Evolutionary conservation across 768 basidiomycete species (phyloP).

Genomic region (Cantharellus anzutake): DNA sequence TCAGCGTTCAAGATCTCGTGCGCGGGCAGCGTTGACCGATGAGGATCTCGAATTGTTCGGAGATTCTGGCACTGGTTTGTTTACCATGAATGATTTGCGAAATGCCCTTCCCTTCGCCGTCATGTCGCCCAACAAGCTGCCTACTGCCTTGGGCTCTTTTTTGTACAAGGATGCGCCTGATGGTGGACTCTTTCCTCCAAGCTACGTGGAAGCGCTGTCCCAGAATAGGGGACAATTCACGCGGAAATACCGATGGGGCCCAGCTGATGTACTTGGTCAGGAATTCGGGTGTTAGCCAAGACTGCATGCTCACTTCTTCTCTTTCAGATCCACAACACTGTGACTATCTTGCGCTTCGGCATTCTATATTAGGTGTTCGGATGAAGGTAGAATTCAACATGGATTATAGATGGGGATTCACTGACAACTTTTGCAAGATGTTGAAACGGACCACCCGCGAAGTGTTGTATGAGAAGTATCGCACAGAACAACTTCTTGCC

Average conservation of each 20-base stretch:
- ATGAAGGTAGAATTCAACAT: conserved; percentile 40
- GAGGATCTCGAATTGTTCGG: conserved; percentile 8
- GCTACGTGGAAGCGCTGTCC: neutral
- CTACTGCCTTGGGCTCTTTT: neutral
- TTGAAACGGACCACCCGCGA: conserved; percentile 72
- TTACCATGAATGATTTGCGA: conserved; percentile 27
- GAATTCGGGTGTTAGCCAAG: too few species aligned
- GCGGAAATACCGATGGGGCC: conserved; percentile 76
- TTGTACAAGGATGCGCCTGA: neutral
- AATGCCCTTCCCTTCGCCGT: conserved; percentile 27
- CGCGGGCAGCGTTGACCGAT: conserved; percentile 6
- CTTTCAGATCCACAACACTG: conserved; percentile 50
- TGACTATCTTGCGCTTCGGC: conserved; percentile 72
- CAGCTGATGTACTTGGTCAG: conserved; percentile 47
- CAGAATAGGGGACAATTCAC: conserved; percentile 51
- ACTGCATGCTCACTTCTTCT: neutral
- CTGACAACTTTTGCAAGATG: conserved; percentile 26
- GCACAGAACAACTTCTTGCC: conserved; percentile 79
- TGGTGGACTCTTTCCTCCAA: neutral
- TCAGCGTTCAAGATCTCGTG: conserved; percentile 40
- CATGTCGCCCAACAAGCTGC: conserved; percentile 44
- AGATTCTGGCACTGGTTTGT: neutral
- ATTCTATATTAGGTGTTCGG: conserved; percentile 68
- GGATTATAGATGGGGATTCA: neutral
- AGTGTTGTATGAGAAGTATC: conserved; percentile 81